phyloP scores from a whole-genome alignment of 2,329 filamentous ascomycete genomes.

The Paraphaeosphaeria minitans region DNA sequence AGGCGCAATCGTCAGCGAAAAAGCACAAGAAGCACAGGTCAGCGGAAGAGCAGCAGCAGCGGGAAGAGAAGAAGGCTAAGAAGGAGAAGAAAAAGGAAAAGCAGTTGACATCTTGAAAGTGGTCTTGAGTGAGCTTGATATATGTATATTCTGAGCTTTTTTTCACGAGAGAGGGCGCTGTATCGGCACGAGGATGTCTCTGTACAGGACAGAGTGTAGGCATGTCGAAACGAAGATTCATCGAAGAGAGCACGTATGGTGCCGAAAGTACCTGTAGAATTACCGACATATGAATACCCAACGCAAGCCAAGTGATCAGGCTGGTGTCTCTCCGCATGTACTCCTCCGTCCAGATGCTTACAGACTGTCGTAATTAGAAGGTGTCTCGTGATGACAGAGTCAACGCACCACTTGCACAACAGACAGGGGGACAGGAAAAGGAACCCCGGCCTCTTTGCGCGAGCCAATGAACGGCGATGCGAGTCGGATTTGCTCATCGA shows the following conservation, averaged over 20 bases:
- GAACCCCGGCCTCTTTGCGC: not conserved
- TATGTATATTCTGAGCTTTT: not conserved
- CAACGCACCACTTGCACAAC: not conserved
- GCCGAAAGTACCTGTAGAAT: not conserved
- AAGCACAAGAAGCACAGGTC: conserved; percentile 48
- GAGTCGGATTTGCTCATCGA: conserved; percentile 1
- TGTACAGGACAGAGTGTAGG: not conserved
- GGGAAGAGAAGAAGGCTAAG: conserved; percentile 46
- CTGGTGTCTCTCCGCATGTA: not conserved
- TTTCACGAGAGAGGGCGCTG: not conserved
- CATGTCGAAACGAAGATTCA: not conserved
- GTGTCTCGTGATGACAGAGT: not conserved
- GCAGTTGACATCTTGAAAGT: conserved; percentile 25
- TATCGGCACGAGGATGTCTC: not conserved
- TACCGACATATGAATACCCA: not conserved
- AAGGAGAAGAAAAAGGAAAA: conserved; percentile 45
- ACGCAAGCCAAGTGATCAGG: not conserved
- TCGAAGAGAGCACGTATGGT: not conserved
- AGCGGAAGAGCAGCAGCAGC: conserved; percentile 41
- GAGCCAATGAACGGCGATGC: not conserved
- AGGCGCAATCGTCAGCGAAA: conserved; percentile 40
- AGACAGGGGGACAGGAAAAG: not conserved
- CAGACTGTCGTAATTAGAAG: not conserved
- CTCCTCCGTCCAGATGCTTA: not conserved
- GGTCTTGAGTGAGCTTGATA: not conserved